Percentiles rank a stretch among this genome's conserved stretches.
These are phyloP conservation scores for Pholiota microspora DNA, from an alignment of 768 basidiomycete genomes.

Conservation along the genomic window DNA sequence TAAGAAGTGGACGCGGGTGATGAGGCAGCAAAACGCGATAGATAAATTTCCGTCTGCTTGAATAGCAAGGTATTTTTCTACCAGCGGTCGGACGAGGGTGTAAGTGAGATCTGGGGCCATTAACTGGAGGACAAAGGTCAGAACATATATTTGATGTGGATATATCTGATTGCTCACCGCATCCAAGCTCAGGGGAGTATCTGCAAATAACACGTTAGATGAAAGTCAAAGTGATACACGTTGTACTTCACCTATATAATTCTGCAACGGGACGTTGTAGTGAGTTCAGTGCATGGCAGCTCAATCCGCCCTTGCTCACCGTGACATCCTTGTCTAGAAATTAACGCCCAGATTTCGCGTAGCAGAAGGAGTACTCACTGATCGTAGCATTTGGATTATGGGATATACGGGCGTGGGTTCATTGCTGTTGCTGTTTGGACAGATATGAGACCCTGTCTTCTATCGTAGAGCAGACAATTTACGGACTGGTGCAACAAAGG, in stretches of 20 bases:
- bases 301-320: slow-evolving; percentile 32
- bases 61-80: slow-evolving; percentile 79
- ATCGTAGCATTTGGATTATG: slow-evolving; percentile 4
- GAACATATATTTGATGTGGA: background rate
- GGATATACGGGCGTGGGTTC: slow-evolving; percentile 5
- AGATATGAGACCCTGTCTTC: background rate
- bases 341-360: background rate
- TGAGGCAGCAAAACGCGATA: slow-evolving; percentile 82
- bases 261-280: slow-evolving; percentile 32
- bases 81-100: slow-evolving; percentile 82
- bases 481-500: slow-evolving; percentile 43
- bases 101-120: slow-evolving; percentile 88
- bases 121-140: slow-evolving; percentile 42
- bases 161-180: slow-evolving; percentile 48
- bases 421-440: background rate
- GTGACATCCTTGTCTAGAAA: slow-evolving; percentile 51
- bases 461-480: slow-evolving; percentile 4
- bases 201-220: slow-evolving; percentile 33
- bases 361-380: background rate
- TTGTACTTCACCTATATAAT: slow-evolving; percentile 62
- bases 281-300: background rate
- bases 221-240: background rate
- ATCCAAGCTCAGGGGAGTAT: slow-evolving; percentile 82
- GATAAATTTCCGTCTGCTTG: slow-evolving; percentile 78
- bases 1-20: slow-evolving; percentile 84